Percentiles rank a stretch among this genome's conserved stretches.
phyloP scores from a whole-genome alignment of 2,329 filamentous ascomycete genomes.

The Aspergillus udagawae region DNA sequence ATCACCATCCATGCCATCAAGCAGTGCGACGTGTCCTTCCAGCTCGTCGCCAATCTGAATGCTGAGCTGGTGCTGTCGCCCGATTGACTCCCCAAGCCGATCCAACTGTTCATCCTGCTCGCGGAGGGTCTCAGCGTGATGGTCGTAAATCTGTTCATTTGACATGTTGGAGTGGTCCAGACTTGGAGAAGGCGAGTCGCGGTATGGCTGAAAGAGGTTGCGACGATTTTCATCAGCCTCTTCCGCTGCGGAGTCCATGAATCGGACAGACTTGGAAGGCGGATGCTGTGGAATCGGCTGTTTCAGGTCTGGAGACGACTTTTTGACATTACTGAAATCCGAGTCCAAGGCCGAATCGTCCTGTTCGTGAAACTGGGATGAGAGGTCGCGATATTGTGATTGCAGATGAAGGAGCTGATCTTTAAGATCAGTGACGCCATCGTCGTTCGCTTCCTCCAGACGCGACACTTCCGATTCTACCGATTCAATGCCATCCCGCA shows the following conservation, averaged over 20 bases:
- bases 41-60: constrained; percentile 97
- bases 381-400: constrained; percentile 71
- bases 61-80: constrained; percentile 83
- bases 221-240: constrained; percentile 54
- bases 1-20: constrained; percentile 82
- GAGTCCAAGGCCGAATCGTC: constrained; percentile 24
- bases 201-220: constrained; percentile 57
- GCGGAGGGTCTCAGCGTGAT: constrained; percentile 74
- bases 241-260: constrained; percentile 62
- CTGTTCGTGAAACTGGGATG: constrained; percentile 73
- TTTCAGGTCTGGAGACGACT: constrained; percentile 38
- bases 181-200: constrained; percentile 53
- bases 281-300: constrained; percentile 43
- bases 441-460: constrained; percentile 55
- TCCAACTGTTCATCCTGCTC: constrained; percentile 96
- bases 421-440: constrained; percentile 48
- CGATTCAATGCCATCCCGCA: constrained; percentile 72
- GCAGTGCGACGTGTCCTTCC: constrained; percentile 79
- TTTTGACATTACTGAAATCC: constrained; percentile 60
- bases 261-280: constrained; percentile 73
- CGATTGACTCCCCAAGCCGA: constrained; percentile 75
- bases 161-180: constrained; percentile 55
- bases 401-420: constrained; percentile 67
- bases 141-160: constrained; percentile 82
- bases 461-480: constrained; percentile 63